phyloP scores from a whole-genome alignment of 2,329 filamentous ascomycete species.

The Diaporthe longicolla region DNA sequence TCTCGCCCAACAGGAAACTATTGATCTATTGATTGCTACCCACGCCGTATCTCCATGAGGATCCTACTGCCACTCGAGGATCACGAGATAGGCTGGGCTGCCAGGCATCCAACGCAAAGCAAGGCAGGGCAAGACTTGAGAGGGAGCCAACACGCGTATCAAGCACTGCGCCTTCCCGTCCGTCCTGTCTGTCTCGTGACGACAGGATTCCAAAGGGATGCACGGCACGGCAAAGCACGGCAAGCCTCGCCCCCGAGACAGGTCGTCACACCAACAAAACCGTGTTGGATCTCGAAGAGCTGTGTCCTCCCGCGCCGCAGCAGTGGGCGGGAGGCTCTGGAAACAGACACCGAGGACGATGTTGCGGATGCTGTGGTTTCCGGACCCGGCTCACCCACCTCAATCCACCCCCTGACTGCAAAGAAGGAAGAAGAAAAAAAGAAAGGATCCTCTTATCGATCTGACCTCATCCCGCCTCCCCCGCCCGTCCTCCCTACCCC shows the following conservation, averaged over 20 bases:
- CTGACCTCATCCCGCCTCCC: not conserved
- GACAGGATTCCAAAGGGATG: not conserved
- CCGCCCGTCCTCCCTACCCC: not conserved
- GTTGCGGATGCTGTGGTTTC: not conserved
- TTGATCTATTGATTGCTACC: not conserved
- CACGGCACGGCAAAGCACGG: not conserved
- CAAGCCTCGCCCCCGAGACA: conserved; percentile 10
- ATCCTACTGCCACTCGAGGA: not conserved
- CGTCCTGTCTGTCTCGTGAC: not conserved
- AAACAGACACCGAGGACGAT: conserved; percentile 12
- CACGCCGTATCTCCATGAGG: not conserved
- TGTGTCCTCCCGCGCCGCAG: not conserved
- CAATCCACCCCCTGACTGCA: not conserved
- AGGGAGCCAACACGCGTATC: not conserved
- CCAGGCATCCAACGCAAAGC: not conserved
- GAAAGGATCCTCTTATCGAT: conserved; percentile 17
- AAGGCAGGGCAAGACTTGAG: not conserved
- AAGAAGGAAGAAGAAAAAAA: not conserved
- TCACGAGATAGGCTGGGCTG: not conserved
- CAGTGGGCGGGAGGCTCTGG: not conserved
- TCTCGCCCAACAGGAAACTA: not conserved
- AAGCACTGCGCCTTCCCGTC: not conserved
- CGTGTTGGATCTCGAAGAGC: not conserved
- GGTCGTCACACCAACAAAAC: not conserved
- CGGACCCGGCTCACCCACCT: not conserved